Evolutionary conservation across 2,329 filamentous ascomycete genomes (phyloP).

Genomic region (Madurella mycetomatis): DNA sequence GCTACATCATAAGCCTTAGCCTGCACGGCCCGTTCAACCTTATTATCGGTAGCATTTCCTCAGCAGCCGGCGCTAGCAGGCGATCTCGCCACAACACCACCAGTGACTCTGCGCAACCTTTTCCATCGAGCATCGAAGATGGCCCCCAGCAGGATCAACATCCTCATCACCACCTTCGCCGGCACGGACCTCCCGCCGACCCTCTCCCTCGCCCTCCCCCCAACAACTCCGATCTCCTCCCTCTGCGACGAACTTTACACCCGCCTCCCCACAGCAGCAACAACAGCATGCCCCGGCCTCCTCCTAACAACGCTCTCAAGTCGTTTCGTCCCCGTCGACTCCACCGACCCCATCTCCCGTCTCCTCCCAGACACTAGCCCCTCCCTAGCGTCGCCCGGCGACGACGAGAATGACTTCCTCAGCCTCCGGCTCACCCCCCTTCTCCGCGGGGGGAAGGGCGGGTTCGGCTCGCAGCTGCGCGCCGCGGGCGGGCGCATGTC

Average conservation of each 20-base stretch:
- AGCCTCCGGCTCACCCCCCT: slow-evolving; percentile 75
- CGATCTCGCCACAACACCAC: neutral
- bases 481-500: slow-evolving; percentile 98
- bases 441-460: slow-evolving; percentile 90
- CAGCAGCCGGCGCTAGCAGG: neutral
- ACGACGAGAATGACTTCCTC: slow-evolving; percentile 61
- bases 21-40: too few relatives aligned
- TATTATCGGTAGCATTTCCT: neutral
- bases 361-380: slow-evolving; percentile 48
- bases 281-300: slow-evolving; percentile 44
- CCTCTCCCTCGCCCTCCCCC: slow-evolving; percentile 67
- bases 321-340: slow-evolving; percentile 57
- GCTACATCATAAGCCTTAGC: too few relatives aligned
- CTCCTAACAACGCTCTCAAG: slow-evolving; percentile 80
- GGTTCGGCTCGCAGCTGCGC: slow-evolving; percentile 94
- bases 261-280: slow-evolving; percentile 54
- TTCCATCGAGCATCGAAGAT: slow-evolving; percentile 36
- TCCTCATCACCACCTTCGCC: slow-evolving; percentile 79
- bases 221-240: slow-evolving; percentile 61
- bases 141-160: slow-evolving; percentile 61
- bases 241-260: slow-evolving; percentile 60
- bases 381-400: neutral
- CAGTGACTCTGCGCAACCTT: neutral
- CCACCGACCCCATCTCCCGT: slow-evolving; percentile 52
- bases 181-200: slow-evolving; percentile 81